Evolutionary conservation across 73 alveolate species (phyloP).

Genomic region (Paramecium tetraurelia): DNA sequence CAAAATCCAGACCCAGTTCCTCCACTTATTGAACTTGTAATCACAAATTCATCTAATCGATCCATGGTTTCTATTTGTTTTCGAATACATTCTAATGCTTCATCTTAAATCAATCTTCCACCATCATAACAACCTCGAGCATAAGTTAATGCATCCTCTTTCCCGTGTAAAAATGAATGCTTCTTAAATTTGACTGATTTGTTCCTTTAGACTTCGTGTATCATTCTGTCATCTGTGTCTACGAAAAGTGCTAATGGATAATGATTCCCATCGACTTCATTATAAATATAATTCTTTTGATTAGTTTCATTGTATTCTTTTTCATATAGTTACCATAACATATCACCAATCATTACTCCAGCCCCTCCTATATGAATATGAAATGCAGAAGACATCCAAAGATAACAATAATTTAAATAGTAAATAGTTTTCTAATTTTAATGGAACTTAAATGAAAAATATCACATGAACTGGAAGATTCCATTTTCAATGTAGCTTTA

Average conservation of each 20-base stretch:
- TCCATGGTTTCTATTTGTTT: constrained; percentile 28
- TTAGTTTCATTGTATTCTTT: background rate
- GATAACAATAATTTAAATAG: background rate
- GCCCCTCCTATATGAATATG: constrained; percentile 26
- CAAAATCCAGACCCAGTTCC: constrained; percentile 61
- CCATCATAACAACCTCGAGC: background rate
- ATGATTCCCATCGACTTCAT: background rate
- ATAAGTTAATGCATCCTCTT: background rate
- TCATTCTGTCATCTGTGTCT: background rate
- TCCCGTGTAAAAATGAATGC: background rate
- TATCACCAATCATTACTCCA: background rate
- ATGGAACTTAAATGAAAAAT: too few relatives aligned
- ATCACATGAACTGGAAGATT: too few relatives aligned
- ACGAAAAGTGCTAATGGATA: background rate
- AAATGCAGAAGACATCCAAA: background rate
- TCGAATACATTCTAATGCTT: background rate
- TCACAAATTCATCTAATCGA: background rate
- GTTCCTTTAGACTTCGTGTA: background rate
- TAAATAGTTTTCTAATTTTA: too few relatives aligned
- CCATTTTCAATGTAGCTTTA: too few relatives aligned
- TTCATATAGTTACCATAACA: background rate
- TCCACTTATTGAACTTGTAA: constrained; percentile 27
- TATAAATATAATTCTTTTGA: background rate
- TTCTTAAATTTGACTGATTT: background rate
- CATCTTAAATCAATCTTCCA: background rate